These are phyloP conservation scores for Thalassia testudinum DNA, from an alignment of 116 monocot species.

Conservation along the genomic window DNA sequence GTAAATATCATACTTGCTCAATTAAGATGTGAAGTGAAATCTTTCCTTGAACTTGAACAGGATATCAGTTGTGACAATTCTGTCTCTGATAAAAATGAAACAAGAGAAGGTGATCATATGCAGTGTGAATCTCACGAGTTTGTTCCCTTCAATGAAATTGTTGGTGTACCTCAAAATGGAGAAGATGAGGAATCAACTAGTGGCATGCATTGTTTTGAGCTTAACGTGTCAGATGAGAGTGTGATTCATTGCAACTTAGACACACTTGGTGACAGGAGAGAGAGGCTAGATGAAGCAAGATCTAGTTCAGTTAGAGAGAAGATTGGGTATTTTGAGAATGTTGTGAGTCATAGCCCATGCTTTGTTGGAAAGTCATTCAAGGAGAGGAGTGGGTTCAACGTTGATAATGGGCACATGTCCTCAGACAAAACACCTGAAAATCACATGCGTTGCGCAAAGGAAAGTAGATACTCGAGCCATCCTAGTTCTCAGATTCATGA, in stretches of 20 bases:
- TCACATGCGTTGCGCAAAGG: no score
- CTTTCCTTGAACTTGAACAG: conserved; percentile 37
- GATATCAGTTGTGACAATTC: conserved; percentile 13
- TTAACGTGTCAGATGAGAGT: conserved; percentile 26
- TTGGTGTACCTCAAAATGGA: conserved; percentile 50
- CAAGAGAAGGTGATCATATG: conserved; percentile 12
- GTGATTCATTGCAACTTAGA: neutral
- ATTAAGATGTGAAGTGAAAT: conserved; percentile 44
- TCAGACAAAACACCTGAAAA: no score
- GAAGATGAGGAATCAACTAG: conserved; percentile 79
- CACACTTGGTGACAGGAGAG: neutral
- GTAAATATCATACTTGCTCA: conserved; percentile 25
- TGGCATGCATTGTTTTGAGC: conserved; percentile 82
- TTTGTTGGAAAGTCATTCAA: no score
- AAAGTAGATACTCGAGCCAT: no score
- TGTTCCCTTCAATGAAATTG: conserved; percentile 49
- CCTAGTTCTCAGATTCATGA: no score
- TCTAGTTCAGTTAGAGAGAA: conserved; percentile 10
- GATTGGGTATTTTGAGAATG: conserved; percentile 10
- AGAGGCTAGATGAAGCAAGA: conserved; percentile 11
- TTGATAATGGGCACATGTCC: no score
- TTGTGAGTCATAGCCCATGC: neutral
- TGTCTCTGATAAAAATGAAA: conserved; percentile 1
- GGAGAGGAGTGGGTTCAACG: no score
- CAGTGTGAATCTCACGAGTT: conserved; percentile 77